phyloP scores from a whole-genome alignment of 2,329 filamentous ascomycete genomes.

The Plectosphaerella sp. region DNA sequence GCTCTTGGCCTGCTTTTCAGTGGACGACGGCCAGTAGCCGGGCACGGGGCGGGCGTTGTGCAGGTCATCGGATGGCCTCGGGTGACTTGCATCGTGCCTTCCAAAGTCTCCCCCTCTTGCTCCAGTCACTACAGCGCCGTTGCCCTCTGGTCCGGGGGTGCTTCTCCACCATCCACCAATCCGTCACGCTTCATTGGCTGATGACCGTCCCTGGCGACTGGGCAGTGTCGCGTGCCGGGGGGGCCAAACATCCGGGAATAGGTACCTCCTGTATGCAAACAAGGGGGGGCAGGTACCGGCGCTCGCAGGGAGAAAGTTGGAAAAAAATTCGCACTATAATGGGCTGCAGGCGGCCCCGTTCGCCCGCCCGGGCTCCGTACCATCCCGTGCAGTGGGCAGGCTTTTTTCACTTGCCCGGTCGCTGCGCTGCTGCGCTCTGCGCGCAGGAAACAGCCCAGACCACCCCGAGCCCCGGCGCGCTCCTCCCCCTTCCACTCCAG shows the following conservation, averaged over 20 bases:
- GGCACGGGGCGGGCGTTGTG: background rate
- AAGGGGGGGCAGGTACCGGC: background rate
- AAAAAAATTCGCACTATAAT: constrained; percentile 10
- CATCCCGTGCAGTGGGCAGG: background rate
- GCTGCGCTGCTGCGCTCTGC: constrained; percentile 6
- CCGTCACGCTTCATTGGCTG: background rate
- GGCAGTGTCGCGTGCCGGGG: background rate
- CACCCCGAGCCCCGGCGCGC: no score
- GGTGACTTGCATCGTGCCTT: constrained; percentile 8
- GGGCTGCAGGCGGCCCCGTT: background rate
- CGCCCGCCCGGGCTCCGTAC: background rate
- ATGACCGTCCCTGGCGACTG: background rate
- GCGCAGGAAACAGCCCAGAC: constrained; percentile 6
- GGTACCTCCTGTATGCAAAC: background rate
- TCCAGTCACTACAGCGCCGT: background rate
- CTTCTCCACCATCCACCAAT: background rate
- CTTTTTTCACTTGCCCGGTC: background rate
- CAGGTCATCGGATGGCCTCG: constrained; percentile 5
- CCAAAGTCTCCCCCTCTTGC: background rate
- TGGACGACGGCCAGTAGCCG: no score
- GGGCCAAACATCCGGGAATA: background rate
- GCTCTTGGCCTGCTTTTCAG: no score
- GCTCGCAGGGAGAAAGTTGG: background rate
- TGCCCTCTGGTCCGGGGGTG: no score
- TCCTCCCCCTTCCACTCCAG: background rate